These are phyloP conservation scores for Penicillium lagena DNA, from an alignment of 495 filamentous ascomycete genomes.

Conservation along the genomic window DNA sequence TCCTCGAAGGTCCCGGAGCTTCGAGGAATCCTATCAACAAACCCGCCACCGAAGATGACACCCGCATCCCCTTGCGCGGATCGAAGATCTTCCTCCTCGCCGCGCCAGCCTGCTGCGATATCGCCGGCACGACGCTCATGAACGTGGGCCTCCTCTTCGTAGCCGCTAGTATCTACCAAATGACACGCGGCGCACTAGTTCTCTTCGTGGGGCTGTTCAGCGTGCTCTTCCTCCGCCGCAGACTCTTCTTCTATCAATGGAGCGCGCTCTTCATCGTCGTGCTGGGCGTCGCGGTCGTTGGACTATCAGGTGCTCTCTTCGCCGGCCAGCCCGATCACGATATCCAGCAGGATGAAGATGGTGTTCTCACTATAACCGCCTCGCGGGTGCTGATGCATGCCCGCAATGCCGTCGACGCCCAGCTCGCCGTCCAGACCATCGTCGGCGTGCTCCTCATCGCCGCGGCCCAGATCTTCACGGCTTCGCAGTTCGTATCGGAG, in stretches of 20 bases:
- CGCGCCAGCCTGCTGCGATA: slow-evolving; percentile 87
- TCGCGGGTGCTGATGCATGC: slow-evolving; percentile 17
- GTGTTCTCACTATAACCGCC: slow-evolving; percentile 10
- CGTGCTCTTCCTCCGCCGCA: slow-evolving; percentile 77
- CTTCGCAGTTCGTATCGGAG: slow-evolving; percentile 91
- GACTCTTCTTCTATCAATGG: slow-evolving; percentile 82
- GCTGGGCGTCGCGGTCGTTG: slow-evolving; percentile 80
- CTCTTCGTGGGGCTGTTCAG: slow-evolving; percentile 95
- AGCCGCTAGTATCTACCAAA: slow-evolving; percentile 93
- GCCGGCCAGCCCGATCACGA: slow-evolving; percentile 52
- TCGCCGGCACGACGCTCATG: slow-evolving; percentile 92
- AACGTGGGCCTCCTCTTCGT: slow-evolving; percentile 92
- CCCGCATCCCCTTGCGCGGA: slow-evolving; percentile 56
- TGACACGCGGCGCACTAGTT: slow-evolving; percentile 92
- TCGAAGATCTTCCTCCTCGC: slow-evolving; percentile 71
- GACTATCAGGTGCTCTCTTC: slow-evolving; percentile 78
- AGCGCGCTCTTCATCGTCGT: slow-evolving; percentile 80
- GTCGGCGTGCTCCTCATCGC: slow-evolving; percentile 86
- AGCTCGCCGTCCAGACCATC: slow-evolving; percentile 63
- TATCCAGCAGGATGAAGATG: slow-evolving; percentile 23
- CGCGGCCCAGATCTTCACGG: slow-evolving; percentile 91
- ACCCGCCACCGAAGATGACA: slow-evolving; percentile 36
- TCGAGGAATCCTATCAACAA: slow-evolving; percentile 42
- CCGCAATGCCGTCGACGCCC: slow-evolving; percentile 29
- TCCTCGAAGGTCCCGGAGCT: slow-evolving; percentile 19